Evolutionary conservation across 768 basidiomycete genomes (phyloP), one percentile per base, ranked within the genome.

Genomic region (Lactarius sanguifluus): DNA sequence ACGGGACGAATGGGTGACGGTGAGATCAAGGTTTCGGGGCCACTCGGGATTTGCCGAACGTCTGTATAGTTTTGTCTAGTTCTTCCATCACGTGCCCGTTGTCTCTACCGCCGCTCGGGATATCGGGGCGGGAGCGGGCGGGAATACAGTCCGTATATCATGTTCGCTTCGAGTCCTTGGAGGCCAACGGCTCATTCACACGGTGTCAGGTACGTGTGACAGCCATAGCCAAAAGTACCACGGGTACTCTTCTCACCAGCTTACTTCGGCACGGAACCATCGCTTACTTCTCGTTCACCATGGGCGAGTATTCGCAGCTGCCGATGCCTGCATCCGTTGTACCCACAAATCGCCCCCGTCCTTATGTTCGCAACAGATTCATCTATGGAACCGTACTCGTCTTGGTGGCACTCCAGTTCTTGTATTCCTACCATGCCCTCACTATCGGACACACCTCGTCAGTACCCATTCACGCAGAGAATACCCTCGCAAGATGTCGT

Each of bases 401-500:
- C 25, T 52, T 62, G 28, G 18, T 62, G 52, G 38, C 54, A 41
- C 54, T 62, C 61, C 61, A 62, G 28, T 41, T 62, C 52, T 62
- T 55, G 18, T 55, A 55, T 25, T 38, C 30, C 54, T 5, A 23
- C 18, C 56, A 55, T 40, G 23, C 40, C 13, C 25, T 41, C 54
- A 13, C 25, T 9, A 18, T 32, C 3, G 38, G 9, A 34, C 61
- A n/a, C 28, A 58, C n/a, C 41, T 47, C 63, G 1, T 25, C 36
- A 8, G 38, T 66, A 15, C 65, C 65, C 12, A 57, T 66, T n/a
- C 36, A 66, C 25, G 65, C 65, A 13, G 41, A 55, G 13, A 70
- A 74, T 58, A 74, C 68, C 23, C 70, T 79, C 23, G 72, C 76
- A 56, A 76, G 73, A 63, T 82, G 81, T 68, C 69, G 59, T 5